Conservation (phyloP, 23 red algal species). For the Gracilariopsis chorda region DNA sequence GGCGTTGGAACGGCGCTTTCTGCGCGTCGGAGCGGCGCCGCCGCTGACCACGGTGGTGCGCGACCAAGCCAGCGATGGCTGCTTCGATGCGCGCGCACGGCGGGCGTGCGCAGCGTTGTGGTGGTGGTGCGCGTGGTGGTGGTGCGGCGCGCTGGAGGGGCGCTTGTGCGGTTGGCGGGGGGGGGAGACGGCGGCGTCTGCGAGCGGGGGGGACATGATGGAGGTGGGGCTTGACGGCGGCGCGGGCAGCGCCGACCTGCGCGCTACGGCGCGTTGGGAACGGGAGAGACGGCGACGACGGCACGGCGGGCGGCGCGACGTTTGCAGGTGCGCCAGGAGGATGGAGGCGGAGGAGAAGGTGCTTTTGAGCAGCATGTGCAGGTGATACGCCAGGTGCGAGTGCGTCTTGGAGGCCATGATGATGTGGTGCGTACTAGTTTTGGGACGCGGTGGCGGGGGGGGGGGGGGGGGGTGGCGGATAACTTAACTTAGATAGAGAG, state of each 20-base stretch:
- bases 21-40: not conserved
- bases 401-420: too few relatives aligned
- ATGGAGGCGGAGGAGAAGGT: not conserved
- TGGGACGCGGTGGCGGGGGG: too few relatives aligned
- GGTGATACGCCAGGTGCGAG: not conserved
- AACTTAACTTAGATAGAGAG: too few relatives aligned
- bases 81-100: too few relatives aligned
- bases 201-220: not conserved
- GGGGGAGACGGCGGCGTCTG: not conserved
- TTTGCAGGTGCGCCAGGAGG: not conserved
- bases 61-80: too few relatives aligned
- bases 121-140: not conserved
- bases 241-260: not conserved
- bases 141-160: not conserved
- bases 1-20: too few relatives aligned
- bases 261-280: not conserved
- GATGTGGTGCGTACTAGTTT: not conserved
- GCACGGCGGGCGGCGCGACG: not conserved
- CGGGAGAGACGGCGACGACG: not conserved
- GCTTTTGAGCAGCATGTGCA: not conserved
- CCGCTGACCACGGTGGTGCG: not conserved
- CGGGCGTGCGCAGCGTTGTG: not conserved
- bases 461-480: too few relatives aligned
- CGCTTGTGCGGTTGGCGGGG: not conserved
- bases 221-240: not conserved